Conservation (phyloP, 306 rosid species). For the Astragalus glycyphyllos region DNA sequence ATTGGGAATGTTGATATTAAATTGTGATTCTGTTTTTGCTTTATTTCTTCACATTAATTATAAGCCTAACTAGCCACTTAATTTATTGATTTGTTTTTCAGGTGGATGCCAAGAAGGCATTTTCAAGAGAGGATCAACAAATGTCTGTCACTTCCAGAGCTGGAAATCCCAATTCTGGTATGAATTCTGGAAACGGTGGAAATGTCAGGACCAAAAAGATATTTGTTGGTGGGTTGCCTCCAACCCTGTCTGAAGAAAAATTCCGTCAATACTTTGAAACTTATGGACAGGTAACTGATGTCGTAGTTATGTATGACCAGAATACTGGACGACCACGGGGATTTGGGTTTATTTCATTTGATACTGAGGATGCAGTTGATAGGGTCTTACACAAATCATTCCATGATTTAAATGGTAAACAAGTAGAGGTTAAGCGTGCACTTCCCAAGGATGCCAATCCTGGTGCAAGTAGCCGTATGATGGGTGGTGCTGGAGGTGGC, state of each 20-base stretch:
- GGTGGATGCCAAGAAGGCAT: conserved; percentile 98
- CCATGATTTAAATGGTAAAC: conserved; percentile 97
- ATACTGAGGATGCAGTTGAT: conserved; percentile 92
- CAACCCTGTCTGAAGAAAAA: conserved; percentile 83
- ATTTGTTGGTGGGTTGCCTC: conserved; percentile 97
- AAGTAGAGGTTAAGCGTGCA: conserved; percentile 98
- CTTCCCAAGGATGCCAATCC: conserved; percentile 99
- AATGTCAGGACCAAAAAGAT: conserved; percentile 89
- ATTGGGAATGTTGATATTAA: conserved; percentile 13
- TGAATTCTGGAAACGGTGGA: conserved; percentile 82
- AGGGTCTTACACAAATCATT: conserved; percentile 94
- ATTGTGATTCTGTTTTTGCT: neutral
- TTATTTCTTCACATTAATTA: conserved; percentile 23
- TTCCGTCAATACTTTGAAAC: conserved; percentile 87
- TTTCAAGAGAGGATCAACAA: conserved; percentile 98
- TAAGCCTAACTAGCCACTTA: conserved; percentile 15
- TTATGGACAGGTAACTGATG: conserved; percentile 90
- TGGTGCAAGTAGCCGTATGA: conserved; percentile 79
- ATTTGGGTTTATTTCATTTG: conserved; percentile 96
- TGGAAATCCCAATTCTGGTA: conserved; percentile 68
- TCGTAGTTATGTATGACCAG: conserved; percentile 97
- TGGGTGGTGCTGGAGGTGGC: conserved; percentile 73
- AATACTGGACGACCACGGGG: conserved; percentile 98
- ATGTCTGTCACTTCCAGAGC: conserved; percentile 68
- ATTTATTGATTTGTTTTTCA: conserved; percentile 51